phyloP scores from a whole-genome alignment of 148 eudicot genomes.

The Suaeda aralocaspica region DNA sequence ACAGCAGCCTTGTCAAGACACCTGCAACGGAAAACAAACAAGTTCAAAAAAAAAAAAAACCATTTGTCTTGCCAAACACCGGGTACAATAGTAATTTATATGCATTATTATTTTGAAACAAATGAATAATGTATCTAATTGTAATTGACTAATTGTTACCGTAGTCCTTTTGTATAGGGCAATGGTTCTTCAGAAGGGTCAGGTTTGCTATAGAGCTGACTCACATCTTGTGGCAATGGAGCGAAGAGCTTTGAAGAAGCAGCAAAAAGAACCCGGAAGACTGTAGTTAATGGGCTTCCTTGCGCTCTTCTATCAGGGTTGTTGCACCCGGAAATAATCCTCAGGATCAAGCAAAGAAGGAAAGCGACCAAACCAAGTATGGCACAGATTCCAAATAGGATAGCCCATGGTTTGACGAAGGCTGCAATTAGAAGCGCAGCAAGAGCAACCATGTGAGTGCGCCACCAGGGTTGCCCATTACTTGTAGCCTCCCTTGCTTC shows the following conservation, averaged over 20 bases:
- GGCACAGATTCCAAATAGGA: constrained; percentile 47
- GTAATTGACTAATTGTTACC: constrained; percentile 10
- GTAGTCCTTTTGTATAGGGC: constrained; percentile 21
- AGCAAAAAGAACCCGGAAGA: constrained; percentile 41
- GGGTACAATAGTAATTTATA: no score
- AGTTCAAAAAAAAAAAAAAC: no score
- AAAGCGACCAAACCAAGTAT: constrained; percentile 30
- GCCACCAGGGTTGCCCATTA: no score
- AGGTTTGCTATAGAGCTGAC: constrained; percentile 20
- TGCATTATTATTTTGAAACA: no score
- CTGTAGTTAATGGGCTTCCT: constrained; percentile 44
- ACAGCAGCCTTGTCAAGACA: constrained; percentile 47
- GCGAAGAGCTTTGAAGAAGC: constrained; percentile 28
- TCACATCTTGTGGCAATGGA: constrained; percentile 17
- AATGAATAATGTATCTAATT: no score
- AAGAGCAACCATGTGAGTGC: constrained; percentile 14
- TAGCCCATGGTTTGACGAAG: constrained; percentile 42
- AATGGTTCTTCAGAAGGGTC: not conserved
- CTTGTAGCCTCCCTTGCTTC: not conserved
- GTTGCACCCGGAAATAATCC: constrained; percentile 22
- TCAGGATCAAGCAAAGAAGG: constrained; percentile 26
- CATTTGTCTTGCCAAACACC: no score
- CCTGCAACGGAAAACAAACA: constrained; percentile 25
- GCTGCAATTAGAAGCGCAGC: constrained; percentile 34
- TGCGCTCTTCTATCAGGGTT: constrained; percentile 9